These are phyloP conservation scores for Paramecium sexaurelia DNA, from an alignment of 73 alveolate genomes.

Conservation along the genomic window DNA sequence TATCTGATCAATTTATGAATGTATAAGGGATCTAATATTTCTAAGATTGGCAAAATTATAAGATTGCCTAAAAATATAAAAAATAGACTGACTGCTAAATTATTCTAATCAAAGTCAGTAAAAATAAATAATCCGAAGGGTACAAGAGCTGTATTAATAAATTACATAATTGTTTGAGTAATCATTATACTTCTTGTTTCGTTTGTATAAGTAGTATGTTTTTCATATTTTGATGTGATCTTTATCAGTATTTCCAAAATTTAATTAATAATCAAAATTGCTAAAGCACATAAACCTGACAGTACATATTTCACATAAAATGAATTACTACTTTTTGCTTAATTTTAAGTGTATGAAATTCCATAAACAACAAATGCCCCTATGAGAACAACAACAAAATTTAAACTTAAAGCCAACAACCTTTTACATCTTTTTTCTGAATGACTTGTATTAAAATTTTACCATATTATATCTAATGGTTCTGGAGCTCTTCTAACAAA, in stretches of 20 bases:
- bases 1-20: not conserved
- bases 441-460: not conserved
- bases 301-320: conserved; percentile 24
- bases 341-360: conserved; percentile 35
- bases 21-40: conserved; percentile 32
- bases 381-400: not conserved
- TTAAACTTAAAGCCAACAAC: not conserved
- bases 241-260: not conserved
- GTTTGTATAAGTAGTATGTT: conserved; percentile 22
- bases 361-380: conserved; percentile 13
- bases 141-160: conserved; percentile 43
- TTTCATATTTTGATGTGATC: conserved; percentile 9
- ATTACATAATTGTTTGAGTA: conserved; percentile 12
- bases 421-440: not conserved
- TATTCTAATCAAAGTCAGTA: conserved; percentile 27
- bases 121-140: conserved; percentile 49
- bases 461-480: conserved; percentile 43
- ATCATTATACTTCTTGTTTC: conserved; percentile 34
- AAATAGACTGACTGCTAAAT: conserved; percentile 45
- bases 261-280: conserved; percentile 12
- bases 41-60: not conserved
- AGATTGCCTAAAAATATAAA: conserved; percentile 53
- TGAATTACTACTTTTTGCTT: conserved; percentile 1
- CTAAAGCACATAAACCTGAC: conserved; percentile 41
- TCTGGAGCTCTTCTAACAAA: conserved; percentile 39